Conservation (phyloP, 495 filamentous ascomycete genomes). For the Jackrogersella minutella region DNA sequence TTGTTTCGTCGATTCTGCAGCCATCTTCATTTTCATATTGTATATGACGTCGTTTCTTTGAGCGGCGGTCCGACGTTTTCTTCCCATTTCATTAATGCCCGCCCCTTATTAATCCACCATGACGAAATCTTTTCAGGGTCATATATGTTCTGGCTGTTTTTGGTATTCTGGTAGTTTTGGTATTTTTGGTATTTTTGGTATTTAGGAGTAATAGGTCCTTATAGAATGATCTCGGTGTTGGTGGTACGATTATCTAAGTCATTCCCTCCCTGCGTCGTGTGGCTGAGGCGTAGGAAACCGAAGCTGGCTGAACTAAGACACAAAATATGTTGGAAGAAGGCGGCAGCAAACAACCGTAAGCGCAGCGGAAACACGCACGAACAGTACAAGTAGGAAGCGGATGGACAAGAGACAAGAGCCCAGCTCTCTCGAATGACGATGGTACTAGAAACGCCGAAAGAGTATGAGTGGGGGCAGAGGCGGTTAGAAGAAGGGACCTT, state of each 20-base stretch:
- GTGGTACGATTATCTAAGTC: conserved; percentile 10
- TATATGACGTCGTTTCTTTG: conserved; percentile 43
- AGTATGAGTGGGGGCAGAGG: conserved; percentile 18
- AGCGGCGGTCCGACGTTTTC: conserved; percentile 26
- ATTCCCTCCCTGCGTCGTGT: conserved; percentile 29
- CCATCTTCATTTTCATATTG: conserved; percentile 40
- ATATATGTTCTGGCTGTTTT: conserved; percentile 13
- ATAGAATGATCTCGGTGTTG: conserved; percentile 5
- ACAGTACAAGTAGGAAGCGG: conserved; percentile 11
- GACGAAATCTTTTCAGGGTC: conserved; percentile 3
- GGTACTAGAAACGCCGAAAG: conserved; percentile 22
- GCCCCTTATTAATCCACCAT: conserved; percentile 40
- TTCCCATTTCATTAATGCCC: conserved; percentile 31
- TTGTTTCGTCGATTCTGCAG: conserved; percentile 41
- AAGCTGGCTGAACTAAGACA: conserved; percentile 26
- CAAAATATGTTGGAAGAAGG: conserved; percentile 23
- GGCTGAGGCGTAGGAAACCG: conserved; percentile 29
- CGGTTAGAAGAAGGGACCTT: conserved; percentile 20
- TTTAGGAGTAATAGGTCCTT: conserved; percentile 9
- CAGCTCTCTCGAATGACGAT: conserved; percentile 37
- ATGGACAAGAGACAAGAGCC: conserved; percentile 26
- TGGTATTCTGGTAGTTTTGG: too few species aligned
- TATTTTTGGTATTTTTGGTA: neutral
- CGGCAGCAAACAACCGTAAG: conserved; percentile 6
- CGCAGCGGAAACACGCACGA: neutral